A percentile compares a stretch with the other conserved stretches of the same genome.
Evolutionary conservation across 2,329 filamentous ascomycete genomes (phyloP).

Genomic region (Lojkania enalia): DNA sequence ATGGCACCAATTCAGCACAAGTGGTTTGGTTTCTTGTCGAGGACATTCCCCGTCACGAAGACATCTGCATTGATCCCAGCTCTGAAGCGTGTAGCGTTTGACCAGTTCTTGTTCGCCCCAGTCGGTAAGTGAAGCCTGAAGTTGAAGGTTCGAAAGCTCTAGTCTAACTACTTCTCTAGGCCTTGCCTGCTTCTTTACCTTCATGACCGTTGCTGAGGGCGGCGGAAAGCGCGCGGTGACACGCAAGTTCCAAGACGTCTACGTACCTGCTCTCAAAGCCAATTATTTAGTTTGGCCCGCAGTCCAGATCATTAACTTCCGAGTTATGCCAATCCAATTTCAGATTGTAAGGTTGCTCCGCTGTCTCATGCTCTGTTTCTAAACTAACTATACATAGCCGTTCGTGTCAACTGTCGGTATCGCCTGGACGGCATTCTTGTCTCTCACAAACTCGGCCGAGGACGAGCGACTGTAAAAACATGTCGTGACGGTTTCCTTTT

Average conservation of each 20-base stretch:
- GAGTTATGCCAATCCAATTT: constrained; percentile 90
- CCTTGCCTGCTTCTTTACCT: constrained; percentile 87
- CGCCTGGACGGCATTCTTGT: constrained; percentile 96
- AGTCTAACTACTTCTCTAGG: constrained; percentile 48
- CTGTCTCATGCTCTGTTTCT: background rate
- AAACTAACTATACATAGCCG: constrained; percentile 59
- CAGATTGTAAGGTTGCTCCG: constrained; percentile 74
- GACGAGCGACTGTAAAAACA: constrained; percentile 53
- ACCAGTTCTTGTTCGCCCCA: constrained; percentile 92
- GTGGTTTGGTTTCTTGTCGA: constrained; percentile 88
- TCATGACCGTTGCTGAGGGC: constrained; percentile 94
- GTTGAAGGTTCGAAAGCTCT: background rate
- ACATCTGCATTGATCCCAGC: constrained; percentile 73
- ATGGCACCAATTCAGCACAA: constrained; percentile 96
- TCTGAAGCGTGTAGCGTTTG: constrained; percentile 86
- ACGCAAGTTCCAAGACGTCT: constrained; percentile 90
- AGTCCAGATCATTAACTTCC: constrained; percentile 96
- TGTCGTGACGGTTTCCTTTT: constrained; percentile 17
- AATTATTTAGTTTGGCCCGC: constrained; percentile 95
- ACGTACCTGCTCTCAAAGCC: constrained; percentile 89
- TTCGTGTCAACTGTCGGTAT: constrained; percentile 97
- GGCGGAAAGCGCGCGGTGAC: constrained; percentile 78
- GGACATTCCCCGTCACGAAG: constrained; percentile 83
- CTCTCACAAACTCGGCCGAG: constrained; percentile 84
- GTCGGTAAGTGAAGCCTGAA: constrained; percentile 60